These are phyloP conservation scores for Penicillium herquei DNA, from an alignment of 495 filamentous ascomycete genomes.

Conservation along the genomic window DNA sequence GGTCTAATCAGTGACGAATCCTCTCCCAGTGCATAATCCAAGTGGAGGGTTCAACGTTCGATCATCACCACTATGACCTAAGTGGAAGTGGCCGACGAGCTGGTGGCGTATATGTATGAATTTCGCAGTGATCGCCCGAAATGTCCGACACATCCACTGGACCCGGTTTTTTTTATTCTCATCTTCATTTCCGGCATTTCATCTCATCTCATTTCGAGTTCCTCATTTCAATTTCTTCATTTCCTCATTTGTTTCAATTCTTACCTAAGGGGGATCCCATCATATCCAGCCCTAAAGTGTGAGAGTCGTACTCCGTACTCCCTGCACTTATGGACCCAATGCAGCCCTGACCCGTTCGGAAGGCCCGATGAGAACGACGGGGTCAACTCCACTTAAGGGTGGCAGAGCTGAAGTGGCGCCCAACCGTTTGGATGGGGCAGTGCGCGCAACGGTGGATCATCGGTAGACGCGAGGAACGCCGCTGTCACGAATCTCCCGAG, in stretches of 20 bases:
- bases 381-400: constrained; percentile 13
- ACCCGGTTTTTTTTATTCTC: constrained; percentile 13
- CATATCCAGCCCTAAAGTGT: no score
- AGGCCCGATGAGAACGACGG: constrained; percentile 17
- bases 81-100: constrained; percentile 20
- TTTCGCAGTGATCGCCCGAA: constrained; percentile 18
- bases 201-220: neutral
- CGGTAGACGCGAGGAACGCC: constrained; percentile 24
- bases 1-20: no score
- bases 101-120: constrained; percentile 6
- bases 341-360: constrained; percentile 7
- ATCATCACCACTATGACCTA: constrained; percentile 28
- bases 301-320: no score
- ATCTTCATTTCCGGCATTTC: constrained; percentile 8
- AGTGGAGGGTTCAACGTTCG: constrained; percentile 13
- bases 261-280: no score
- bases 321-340: no score
- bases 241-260: no score
- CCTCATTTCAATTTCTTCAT: no score
- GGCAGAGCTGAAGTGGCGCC: constrained; percentile 22
- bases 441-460: constrained; percentile 20
- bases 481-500: constrained; percentile 7
- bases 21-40: no score
- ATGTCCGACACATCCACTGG: constrained; percentile 23
- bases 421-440: constrained; percentile 17